phyloP scores from a whole-genome alignment of 164 flowering plant genomes.

The Vitis rotundifolia region DNA sequence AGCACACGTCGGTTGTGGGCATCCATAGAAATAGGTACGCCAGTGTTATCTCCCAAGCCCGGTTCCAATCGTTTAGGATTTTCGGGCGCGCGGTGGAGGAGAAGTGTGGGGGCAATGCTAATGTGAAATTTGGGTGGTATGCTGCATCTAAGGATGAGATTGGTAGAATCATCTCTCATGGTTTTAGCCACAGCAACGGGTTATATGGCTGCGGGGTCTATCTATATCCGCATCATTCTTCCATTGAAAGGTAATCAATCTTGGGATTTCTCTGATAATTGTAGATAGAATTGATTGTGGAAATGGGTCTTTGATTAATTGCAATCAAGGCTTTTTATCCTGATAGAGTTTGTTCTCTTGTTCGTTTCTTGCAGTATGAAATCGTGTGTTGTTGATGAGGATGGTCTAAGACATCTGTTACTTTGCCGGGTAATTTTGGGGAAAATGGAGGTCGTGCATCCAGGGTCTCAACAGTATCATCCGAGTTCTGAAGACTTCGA shows the following conservation, averaged over 20 bases:
- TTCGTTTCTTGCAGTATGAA: slow-evolving; percentile 34
- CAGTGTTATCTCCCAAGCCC: slow-evolving; percentile 17
- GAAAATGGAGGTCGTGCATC: slow-evolving; percentile 49
- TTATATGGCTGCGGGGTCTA: slow-evolving; percentile 30
- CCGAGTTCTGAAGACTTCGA: slow-evolving; percentile 73
- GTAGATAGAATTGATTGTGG: too few species aligned
- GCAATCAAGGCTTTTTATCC: too few species aligned
- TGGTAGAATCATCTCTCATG: slow-evolving; percentile 21
- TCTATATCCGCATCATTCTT: slow-evolving; percentile 34
- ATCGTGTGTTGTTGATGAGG: slow-evolving; percentile 35
- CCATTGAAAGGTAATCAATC: slow-evolving; percentile 27
- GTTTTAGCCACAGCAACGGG: slow-evolving; percentile 17
- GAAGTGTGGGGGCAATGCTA: slow-evolving; percentile 29
- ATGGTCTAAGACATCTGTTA: slow-evolving; percentile 57
- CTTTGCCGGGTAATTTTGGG: slow-evolving; percentile 85
- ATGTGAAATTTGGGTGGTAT: slow-evolving; percentile 39
- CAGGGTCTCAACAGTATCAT: slow-evolving; percentile 53
- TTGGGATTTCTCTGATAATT: neutral
- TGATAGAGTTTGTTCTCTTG: neutral
- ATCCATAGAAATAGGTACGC: slow-evolving; percentile 18
- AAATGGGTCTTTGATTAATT: too few species aligned
- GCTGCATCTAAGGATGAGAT: slow-evolving; percentile 18
- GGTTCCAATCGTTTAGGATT: slow-evolving; percentile 24
- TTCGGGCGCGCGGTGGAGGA: slow-evolving; percentile 21
- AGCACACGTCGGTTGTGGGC: slow-evolving; percentile 9